Evolutionary conservation across 257 asterid species (phyloP).

Genomic region (Plantago elongata): DNA sequence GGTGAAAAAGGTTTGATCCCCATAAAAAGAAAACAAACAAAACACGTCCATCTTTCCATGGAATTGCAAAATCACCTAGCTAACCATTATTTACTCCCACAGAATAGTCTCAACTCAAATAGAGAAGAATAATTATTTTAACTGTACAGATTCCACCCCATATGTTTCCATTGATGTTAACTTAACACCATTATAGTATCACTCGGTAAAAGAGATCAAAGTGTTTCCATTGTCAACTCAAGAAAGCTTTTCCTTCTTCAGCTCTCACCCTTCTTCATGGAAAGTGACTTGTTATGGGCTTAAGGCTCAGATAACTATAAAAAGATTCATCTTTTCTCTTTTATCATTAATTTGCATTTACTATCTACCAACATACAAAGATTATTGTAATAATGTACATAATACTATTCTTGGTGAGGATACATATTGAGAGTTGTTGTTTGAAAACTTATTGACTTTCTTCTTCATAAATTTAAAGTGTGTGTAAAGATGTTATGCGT

Average conservation of each 20-base stretch:
- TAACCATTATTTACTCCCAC: slow-evolving; percentile 12
- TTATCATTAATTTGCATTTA: slow-evolving; percentile 7
- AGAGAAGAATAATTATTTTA: slow-evolving; percentile 11
- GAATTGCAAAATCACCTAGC: not conserved
- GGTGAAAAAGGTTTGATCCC: slow-evolving; percentile 4
- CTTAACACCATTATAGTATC: slow-evolving; percentile 17
- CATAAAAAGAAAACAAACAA: slow-evolving; percentile 25
- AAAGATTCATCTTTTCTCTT: slow-evolving; percentile 14
- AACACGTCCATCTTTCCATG: not conserved
- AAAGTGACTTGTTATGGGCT: slow-evolving; percentile 47
- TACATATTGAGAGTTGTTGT: too few relatives aligned
- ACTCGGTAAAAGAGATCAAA: slow-evolving; percentile 24
- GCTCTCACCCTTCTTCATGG: slow-evolving; percentile 30
- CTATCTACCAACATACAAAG: not conserved
- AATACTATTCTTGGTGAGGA: not conserved
- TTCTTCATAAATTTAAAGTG: too few relatives aligned
- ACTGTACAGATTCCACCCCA: slow-evolving; percentile 6
- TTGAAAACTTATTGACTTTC: too few relatives aligned
- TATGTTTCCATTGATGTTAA: slow-evolving; percentile 21
- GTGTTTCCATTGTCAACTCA: slow-evolving; percentile 42
- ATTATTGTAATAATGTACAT: not conserved
- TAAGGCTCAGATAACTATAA: slow-evolving; percentile 26
- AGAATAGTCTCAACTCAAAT: not conserved
- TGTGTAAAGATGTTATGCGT: too few relatives aligned
- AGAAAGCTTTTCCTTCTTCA: slow-evolving; percentile 33